Base-by-base conservation (phyloP, 352 stramenopile species). In the Phytophthora pseudosyringae region DNA sequence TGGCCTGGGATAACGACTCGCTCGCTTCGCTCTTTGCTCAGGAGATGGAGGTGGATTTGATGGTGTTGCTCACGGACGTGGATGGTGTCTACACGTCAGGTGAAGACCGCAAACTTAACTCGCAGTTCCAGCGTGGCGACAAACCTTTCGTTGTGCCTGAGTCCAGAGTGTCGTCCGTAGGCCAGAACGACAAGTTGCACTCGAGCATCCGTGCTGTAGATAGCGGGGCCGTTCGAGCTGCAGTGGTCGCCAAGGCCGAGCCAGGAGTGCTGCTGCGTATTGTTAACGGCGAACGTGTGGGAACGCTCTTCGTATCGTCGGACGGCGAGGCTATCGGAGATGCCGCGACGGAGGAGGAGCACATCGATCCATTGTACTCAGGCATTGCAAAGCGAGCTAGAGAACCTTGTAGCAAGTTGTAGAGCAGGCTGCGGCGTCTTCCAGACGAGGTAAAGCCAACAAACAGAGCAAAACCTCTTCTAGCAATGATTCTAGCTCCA, bases 1-100 rank as follows among this genome's bases (percentile, higher is more conserved):
- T 93, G 54, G 83, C 80, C 4, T 93, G 85, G 85, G 85, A 93
- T 62, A 93, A 93, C 60, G 85, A 93, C 66, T 93, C 85, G 52
- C 67, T 92, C 18, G 85, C 83, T 6, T 83, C 85, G 18, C 68
- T 92, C 4, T 91, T 93, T 36, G 83, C 85, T 25, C 75, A 78
- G 45, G 83, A 92, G 68, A 69, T 92, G 67, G 43, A 64, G n/a
- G 81, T 83, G 36, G 85, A 93, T 58, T 64, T 89, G 31, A 80
- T 93, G 71, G 78, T 93, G 50, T 64, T 91, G n/a, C 69, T 93
- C 26, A 93, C 83, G 1, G 83, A 93, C 55, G 71, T 88, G 16
- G 78, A 85, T 46, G 85, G 85, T 15, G 53, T 91, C 13, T 90
- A 78, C 61, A 59, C 66, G n/a, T 47, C 67, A 16, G 67, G 50